Evolutionary conservation across 2,329 filamentous ascomycete species (phyloP).

Genomic region (Trichoderma sp.): DNA sequence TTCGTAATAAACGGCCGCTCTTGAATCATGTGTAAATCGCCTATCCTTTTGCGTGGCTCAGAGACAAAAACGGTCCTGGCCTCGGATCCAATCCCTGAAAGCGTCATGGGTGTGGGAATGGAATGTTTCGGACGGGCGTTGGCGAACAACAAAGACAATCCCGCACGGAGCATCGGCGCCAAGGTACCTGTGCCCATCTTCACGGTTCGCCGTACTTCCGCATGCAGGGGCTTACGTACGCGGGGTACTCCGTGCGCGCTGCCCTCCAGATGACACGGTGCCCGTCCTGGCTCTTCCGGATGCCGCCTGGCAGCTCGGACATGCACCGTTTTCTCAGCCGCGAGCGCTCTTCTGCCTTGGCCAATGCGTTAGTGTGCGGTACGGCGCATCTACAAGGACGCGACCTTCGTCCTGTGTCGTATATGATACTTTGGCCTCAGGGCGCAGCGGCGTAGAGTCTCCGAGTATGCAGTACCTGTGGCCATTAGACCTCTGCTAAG

Average conservation of each 20-base stretch:
- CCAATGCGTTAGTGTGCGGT: background rate
- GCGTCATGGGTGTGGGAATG: conserved; percentile 2
- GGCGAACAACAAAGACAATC: background rate
- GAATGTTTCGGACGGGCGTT: conserved; percentile 16
- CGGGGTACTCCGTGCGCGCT: background rate
- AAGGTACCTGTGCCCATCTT: background rate
- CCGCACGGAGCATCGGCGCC: background rate
- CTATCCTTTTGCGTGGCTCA: background rate
- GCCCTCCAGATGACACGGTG: background rate
- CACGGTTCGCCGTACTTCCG: background rate
- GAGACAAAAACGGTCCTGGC: conserved; percentile 15
- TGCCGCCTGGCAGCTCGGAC: background rate
- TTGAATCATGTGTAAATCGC: background rate
- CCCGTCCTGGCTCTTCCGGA: background rate
- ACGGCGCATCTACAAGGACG: conserved; percentile 1
- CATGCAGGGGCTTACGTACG: background rate
- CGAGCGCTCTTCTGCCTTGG: background rate
- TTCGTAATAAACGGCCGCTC: background rate
- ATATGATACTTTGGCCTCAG: background rate
- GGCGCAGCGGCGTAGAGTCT: background rate
- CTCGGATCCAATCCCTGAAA: conserved; percentile 11
- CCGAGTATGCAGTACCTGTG: background rate
- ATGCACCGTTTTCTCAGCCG: conserved; percentile 12
- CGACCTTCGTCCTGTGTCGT: background rate
- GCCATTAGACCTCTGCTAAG: conserved; percentile 9